phyloP scores from a whole-genome alignment of 441 rosid species.

The Corymbia citriodora region DNA sequence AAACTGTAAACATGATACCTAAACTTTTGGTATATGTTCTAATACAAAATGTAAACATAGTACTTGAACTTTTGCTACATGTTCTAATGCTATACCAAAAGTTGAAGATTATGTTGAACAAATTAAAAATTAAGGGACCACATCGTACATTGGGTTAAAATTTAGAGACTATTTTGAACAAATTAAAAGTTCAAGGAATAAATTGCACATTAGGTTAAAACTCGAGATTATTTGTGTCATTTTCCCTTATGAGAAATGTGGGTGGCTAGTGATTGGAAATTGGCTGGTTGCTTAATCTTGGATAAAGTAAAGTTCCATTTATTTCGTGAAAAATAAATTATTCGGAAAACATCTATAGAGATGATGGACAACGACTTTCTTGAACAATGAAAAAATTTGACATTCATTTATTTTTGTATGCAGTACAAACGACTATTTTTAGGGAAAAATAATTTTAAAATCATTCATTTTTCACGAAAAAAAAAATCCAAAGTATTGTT shows the following conservation, averaged over 20 bases:
- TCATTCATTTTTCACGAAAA: not conserved
- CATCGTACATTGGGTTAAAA: too few relatives aligned
- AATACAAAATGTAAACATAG: too few relatives aligned
- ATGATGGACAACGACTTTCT: fast-evolving
- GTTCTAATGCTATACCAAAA: too few relatives aligned
- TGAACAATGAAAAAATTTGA: not conserved
- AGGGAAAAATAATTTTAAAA: fast-evolving
- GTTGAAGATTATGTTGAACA: too few relatives aligned
- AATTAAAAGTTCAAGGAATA: too few relatives aligned
- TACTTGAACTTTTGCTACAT: too few relatives aligned
- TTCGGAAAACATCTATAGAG: fast-evolving
- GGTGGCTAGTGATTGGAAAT: not conserved
- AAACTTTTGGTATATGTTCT: too few relatives aligned
- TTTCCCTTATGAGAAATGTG: not conserved
- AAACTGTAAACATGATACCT: too few relatives aligned
- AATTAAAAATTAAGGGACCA: too few relatives aligned
- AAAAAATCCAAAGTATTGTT: fast-evolving
- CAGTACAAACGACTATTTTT: fast-evolving
- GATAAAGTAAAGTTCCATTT: not conserved
- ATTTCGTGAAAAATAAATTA: fast-evolving
- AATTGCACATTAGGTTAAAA: too few relatives aligned
- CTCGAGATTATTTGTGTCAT: too few relatives aligned
- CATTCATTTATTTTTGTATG: not conserved
- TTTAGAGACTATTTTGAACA: too few relatives aligned
- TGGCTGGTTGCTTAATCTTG: not conserved